A percentile compares a stretch with the other conserved stretches of the same genome.
phyloP scores from a whole-genome alignment of 2,329 filamentous ascomycete genomes.

The Cadophora gregata region DNA sequence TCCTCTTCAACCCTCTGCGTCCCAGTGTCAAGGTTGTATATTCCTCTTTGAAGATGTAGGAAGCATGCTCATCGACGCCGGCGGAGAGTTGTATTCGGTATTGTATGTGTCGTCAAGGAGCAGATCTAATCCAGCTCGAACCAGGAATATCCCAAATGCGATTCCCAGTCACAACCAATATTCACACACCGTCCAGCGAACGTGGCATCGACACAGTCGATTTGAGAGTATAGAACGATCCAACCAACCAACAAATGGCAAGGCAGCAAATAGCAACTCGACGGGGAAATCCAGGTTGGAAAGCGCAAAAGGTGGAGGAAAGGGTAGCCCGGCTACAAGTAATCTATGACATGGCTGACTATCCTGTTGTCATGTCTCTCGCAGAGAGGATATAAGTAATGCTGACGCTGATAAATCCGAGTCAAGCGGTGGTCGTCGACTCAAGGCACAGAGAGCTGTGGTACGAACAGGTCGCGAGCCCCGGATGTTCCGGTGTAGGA shows the following conservation, averaged over 20 bases:
- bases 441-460: background rate
- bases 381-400: background rate
- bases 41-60: background rate
- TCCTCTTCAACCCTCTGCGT: background rate
- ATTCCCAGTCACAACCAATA: constrained; percentile 4
- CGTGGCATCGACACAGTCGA: constrained; percentile 27
- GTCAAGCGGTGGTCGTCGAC: background rate
- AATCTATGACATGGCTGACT: constrained; percentile 6
- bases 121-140: background rate
- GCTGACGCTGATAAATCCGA: constrained; percentile 22
- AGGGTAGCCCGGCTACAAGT: constrained; percentile 24
- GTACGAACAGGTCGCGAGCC: background rate
- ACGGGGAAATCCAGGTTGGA: background rate
- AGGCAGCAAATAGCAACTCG: background rate
- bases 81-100: constrained; percentile 16
- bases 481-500: constrained; percentile 24
- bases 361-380: background rate
- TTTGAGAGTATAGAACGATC: background rate
- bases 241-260: constrained; percentile 10
- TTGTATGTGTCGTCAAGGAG: constrained; percentile 1
- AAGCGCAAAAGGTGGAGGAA: background rate
- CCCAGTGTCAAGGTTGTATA: background rate
- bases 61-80: constrained; percentile 25
- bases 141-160: background rate
- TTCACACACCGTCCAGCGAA: constrained; percentile 21